These are phyloP conservation scores for Xylaria telfairii DNA, from an alignment of 495 filamentous ascomycete genomes.

Conservation along the genomic window DNA sequence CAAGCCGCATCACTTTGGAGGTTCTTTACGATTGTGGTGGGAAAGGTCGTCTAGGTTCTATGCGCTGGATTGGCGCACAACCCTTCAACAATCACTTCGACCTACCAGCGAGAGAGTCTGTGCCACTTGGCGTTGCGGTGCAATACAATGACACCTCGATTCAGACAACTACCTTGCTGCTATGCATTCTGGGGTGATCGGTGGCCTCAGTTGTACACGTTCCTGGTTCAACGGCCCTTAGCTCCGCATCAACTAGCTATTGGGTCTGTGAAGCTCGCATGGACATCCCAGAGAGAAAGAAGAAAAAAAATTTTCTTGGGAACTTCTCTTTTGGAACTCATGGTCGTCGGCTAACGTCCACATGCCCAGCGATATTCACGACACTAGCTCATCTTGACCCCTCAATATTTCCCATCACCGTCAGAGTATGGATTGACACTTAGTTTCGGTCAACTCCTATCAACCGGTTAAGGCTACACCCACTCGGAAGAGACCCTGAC, in stretches of 20 bases:
- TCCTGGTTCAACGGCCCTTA: slow-evolving; percentile 27
- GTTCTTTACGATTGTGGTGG: slow-evolving; percentile 8
- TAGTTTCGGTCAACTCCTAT: slow-evolving; percentile 23
- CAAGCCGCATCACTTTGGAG: background rate
- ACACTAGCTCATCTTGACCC: slow-evolving; percentile 15
- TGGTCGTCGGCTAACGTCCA: slow-evolving; percentile 15
- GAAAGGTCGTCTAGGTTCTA: slow-evolving; percentile 6
- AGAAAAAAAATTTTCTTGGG: slow-evolving; percentile 7
- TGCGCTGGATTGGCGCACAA: slow-evolving; percentile 6
- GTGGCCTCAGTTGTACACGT: slow-evolving; percentile 21
- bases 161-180: slow-evolving; percentile 7
- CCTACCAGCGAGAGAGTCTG: slow-evolving; percentile 6
- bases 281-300: slow-evolving; percentile 6
- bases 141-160: slow-evolving; percentile 19
- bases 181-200: slow-evolving; percentile 9
- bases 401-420: slow-evolving; percentile 20
- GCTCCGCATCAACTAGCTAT: slow-evolving; percentile 20
- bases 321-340: slow-evolving; percentile 3
- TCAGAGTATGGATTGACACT: slow-evolving; percentile 10
- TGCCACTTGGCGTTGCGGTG: slow-evolving; percentile 14
- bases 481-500: slow-evolving; percentile 23
- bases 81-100: slow-evolving; percentile 11
- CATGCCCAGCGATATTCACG: slow-evolving; percentile 8
- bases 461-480: slow-evolving; percentile 21
- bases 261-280: background rate